These are phyloP conservation scores for Microcera coccophila DNA, from an alignment of 2,329 filamentous ascomycete species.

Conservation along the genomic window DNA sequence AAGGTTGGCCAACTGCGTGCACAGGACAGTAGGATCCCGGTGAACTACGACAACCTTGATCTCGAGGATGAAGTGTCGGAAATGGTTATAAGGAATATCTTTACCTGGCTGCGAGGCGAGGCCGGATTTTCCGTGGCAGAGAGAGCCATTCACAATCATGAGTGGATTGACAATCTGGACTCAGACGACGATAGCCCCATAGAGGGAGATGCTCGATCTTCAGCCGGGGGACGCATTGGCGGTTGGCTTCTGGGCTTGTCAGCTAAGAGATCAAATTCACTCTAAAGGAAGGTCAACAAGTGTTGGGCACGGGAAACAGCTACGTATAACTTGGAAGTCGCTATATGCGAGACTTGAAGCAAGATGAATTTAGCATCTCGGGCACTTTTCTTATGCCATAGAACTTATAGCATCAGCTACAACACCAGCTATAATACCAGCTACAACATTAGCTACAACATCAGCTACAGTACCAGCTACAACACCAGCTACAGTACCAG, in stretches of 20 bases:
- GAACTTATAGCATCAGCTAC: no score
- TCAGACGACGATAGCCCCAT: conserved; percentile 19
- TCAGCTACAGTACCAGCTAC: no score
- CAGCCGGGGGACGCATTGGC: conserved; percentile 3
- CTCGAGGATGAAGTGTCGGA: conserved; percentile 13
- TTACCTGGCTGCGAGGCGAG: conserved; percentile 27
- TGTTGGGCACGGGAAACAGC: no score
- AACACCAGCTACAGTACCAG: no score
- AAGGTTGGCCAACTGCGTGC: conserved; percentile 1
- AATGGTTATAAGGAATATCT: conserved; percentile 28
- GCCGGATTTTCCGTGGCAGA: conserved; percentile 28
- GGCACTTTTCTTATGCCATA: no score
- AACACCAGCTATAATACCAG: no score
- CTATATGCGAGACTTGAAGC: no score
- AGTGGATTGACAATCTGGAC: conserved; percentile 29
- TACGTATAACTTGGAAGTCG: no score
- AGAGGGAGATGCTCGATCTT: conserved; percentile 9
- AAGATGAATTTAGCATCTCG: no score
- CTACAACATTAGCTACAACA: no score
- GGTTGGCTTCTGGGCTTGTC: conserved; percentile 8
- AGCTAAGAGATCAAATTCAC: conserved; percentile 7
- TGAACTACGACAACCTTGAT: conserved; percentile 11
- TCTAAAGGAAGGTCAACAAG: no score
- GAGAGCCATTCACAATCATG: conserved; percentile 25
- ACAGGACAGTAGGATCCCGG: neutral